Conservation (phyloP, 768 basidiomycete species). For the Podaxis pistillaris region DNA sequence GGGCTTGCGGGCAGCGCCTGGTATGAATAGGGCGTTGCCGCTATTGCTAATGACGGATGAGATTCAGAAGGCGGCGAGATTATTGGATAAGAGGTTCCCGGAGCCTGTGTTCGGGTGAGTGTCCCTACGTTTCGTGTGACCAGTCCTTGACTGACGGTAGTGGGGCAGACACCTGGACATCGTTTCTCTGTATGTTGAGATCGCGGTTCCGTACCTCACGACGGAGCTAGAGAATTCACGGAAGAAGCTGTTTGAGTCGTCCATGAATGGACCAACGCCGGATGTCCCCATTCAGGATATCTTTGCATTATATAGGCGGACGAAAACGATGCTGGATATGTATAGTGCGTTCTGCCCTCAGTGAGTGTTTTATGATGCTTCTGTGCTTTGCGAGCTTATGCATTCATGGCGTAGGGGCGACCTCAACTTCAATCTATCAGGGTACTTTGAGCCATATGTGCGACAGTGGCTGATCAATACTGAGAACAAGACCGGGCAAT, state of each 20-base stretch:
- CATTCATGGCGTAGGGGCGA: slow-evolving; percentile 38
- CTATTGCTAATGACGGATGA: slow-evolving; percentile 84
- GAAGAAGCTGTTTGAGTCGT: slow-evolving; percentile 76
- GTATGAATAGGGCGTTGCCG: slow-evolving; percentile 80
- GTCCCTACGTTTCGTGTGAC: background rate
- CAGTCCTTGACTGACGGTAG: slow-evolving; percentile 6
- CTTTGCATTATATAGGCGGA: slow-evolving; percentile 80
- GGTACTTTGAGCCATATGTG: slow-evolving; percentile 87
- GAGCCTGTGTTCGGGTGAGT: slow-evolving; percentile 77
- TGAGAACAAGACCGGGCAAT: slow-evolving; percentile 85
- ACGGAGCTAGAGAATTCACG: slow-evolving; percentile 66
- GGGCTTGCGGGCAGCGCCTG: slow-evolving; percentile 65
- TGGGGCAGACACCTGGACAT: slow-evolving; percentile 62
- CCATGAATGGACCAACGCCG: slow-evolving; percentile 83
- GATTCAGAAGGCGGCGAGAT: slow-evolving; percentile 81
- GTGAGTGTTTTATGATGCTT: slow-evolving; percentile 42
- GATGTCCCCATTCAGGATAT: slow-evolving; percentile 89
- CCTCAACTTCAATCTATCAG: slow-evolving; percentile 64
- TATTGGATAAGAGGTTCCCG: slow-evolving; percentile 83
- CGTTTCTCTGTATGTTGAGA: slow-evolving; percentile 71
- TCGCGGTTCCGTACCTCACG: slow-evolving; percentile 63
- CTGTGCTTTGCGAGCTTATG: slow-evolving; percentile 1
- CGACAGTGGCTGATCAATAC: slow-evolving; percentile 87
- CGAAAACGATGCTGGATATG: slow-evolving; percentile 76
- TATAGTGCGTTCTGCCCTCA: slow-evolving; percentile 74